These are phyloP conservation scores for Penicillium lividum DNA, from an alignment of 495 filamentous ascomycete species.

Conservation along the genomic window DNA sequence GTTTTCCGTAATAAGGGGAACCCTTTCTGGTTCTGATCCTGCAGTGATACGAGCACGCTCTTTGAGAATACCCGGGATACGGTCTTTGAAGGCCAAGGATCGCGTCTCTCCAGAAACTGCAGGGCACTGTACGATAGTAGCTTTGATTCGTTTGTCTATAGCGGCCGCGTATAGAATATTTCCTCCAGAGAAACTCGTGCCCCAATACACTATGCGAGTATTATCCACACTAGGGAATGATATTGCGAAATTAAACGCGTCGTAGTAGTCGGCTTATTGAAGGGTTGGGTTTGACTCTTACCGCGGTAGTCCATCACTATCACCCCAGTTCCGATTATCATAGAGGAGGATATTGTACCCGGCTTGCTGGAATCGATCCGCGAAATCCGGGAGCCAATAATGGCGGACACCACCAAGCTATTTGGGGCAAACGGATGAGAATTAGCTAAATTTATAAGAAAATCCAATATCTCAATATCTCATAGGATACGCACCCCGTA, in stretches of 20 bases:
- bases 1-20: too few species aligned
- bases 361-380: conserved; percentile 28
- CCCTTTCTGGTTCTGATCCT: too few species aligned
- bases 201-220: not conserved
- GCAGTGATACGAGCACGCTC: too few species aligned
- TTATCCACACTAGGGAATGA: conserved; percentile 26
- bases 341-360: conserved; percentile 31
- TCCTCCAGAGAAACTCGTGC: too few species aligned
- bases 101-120: conserved; percentile 17
- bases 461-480: too few species aligned
- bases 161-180: not conserved
- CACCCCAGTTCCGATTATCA: conserved; percentile 38
- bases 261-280: conserved; percentile 31
- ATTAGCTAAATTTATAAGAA: too few species aligned
- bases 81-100: too few species aligned
- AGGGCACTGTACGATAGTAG: conserved; percentile 29
- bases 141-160: too few species aligned
- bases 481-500: too few species aligned
- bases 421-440: too few species aligned
- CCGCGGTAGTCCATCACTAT: conserved; percentile 33
- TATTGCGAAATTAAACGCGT: conserved; percentile 34
- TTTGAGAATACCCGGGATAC: too few species aligned
- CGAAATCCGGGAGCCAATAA: conserved; percentile 15
- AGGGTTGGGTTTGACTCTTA: conserved; percentile 32
- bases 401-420: too few species aligned